Conservation (phyloP, 2,329 filamentous ascomycete species). For the Hypoxylon sp. region DNA sequence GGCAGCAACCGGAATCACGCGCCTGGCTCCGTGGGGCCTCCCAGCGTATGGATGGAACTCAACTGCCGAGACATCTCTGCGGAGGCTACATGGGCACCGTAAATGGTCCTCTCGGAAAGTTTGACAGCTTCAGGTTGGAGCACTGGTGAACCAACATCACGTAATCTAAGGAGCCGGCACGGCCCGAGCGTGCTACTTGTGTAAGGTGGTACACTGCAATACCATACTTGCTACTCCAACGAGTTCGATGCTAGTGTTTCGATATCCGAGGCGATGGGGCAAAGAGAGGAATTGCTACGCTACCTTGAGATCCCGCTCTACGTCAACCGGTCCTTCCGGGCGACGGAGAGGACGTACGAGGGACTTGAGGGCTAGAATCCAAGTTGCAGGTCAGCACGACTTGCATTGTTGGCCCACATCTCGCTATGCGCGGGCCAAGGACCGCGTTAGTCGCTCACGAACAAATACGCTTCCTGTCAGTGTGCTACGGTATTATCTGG, state of each 20-base stretch:
- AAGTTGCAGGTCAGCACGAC: constrained; percentile 37
- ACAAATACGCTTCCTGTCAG: constrained; percentile 26
- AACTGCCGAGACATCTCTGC: constrained; percentile 39
- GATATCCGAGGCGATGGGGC: constrained; percentile 3
- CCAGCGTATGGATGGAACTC: constrained; percentile 26
- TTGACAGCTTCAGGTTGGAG: constrained; percentile 8
- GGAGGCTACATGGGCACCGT: constrained; percentile 18
- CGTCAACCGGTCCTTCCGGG: constrained; percentile 20
- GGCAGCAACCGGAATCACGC: constrained; percentile 37
- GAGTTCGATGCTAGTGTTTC: constrained; percentile 14
- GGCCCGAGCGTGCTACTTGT: constrained; percentile 35
- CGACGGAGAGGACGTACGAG: constrained; percentile 28
- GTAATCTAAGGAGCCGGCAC: constrained; percentile 27
- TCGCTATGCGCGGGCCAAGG: constrained; percentile 4
- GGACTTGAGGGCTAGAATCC: constrained; percentile 25
- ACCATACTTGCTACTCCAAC: constrained; percentile 21
- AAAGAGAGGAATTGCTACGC: constrained; percentile 4
- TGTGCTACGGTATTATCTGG: constrained; percentile 13
- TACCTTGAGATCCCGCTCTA: constrained; percentile 3
- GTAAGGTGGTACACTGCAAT: constrained; percentile 33
- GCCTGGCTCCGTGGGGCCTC: constrained; percentile 23
- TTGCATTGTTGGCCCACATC: constrained; percentile 31
- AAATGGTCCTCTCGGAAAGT: constrained; percentile 26
- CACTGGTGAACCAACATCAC: constrained; percentile 12
- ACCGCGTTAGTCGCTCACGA: constrained; percentile 14